Base-by-base conservation (phyloP, 2,329 filamentous ascomycete genomes). In the Orbilia oligospora region DNA sequence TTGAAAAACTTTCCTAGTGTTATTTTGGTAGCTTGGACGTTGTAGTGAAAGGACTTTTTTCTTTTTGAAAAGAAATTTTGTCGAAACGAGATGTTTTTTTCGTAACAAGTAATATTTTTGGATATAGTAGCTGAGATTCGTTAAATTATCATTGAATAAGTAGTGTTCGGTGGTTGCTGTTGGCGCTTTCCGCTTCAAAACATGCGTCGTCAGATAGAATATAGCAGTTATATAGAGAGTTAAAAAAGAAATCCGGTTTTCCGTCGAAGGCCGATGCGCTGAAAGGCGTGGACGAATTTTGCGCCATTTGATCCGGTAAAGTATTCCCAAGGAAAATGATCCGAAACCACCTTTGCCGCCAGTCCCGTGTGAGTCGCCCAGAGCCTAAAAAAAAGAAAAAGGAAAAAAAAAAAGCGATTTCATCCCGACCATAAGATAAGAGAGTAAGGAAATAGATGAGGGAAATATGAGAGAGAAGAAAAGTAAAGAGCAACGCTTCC, bases 271-370 rank as follows among this genome's bases (percentile, higher is more conserved):
- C 73, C 68, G 63, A 67, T 77, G 64, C 63, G 61, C 51, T 71
- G 67, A 77, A 77, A 30, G 73, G 67, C 73, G 67, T 77, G 44
- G 73, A 77, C 73, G 73, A 71, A 71, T 71, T 71, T 76, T 76
- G 73, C 73, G 67, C 73, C 73, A 53, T 77, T 66, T 68, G 58
- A 76, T 77, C 73, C 68, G 73, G 73, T 77, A 71, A 71, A 77
- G 51, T 61, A 71, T 71, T 71, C 67, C 73, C 73, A 71, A 71
- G 67, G 73, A 71, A 77, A 70, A 61, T 67, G 70, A 67, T 71
- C 67, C 66, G 72, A 67, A 77, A 68, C 73, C 67, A 77, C 73
- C 73, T 71, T 77, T 77, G 73, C 73, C 73, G 67, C 58, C 66
- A 72, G 73, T 67, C 71, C 73, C 73, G 67, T 58, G 67, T 66